Evolutionary conservation across 805 yeast species (phyloP).

Genomic region (Nakazawaea ernobii): DNA sequence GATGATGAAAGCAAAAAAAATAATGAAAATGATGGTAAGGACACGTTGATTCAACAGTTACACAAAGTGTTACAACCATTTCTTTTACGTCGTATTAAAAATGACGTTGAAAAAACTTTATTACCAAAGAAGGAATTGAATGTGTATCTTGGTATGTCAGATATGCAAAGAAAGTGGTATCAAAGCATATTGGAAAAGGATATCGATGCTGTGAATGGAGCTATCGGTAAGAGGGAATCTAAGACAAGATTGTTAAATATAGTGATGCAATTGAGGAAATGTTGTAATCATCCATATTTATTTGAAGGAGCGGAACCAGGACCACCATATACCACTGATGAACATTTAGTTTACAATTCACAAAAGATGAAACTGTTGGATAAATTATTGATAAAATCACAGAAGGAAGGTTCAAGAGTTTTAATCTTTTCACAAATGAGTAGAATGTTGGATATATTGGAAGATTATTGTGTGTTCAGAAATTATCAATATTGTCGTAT

Average conservation of each 20-base stretch:
- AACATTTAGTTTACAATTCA: slow-evolving; percentile 69
- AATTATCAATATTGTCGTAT: slow-evolving; percentile 70
- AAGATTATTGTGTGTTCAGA: slow-evolving; percentile 71
- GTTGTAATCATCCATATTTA: slow-evolving; percentile 80
- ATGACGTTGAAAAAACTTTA: slow-evolving; percentile 76
- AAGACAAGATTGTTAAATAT: slow-evolving; percentile 73
- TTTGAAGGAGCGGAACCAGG: slow-evolving; percentile 91
- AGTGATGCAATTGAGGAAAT: slow-evolving; percentile 80
- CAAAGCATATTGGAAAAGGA: slow-evolving; percentile 73
- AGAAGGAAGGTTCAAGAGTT: slow-evolving; percentile 69
- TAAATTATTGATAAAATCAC: slow-evolving; percentile 53
- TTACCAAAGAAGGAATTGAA: slow-evolving; percentile 72
- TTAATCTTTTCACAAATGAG: slow-evolving; percentile 82
- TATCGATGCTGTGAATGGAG: slow-evolving; percentile 82
- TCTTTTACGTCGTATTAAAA: slow-evolving; percentile 66
- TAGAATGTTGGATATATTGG: slow-evolving; percentile 72
- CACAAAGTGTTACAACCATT: slow-evolving; percentile 77
- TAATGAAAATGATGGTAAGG: slow-evolving; percentile 27
- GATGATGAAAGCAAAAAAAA: no score
- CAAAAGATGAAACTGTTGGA: slow-evolving; percentile 71
- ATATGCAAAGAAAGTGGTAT: slow-evolving; percentile 78
- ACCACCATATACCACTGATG: slow-evolving; percentile 83
- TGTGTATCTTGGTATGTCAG: slow-evolving; percentile 67
- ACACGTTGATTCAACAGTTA: slow-evolving; percentile 55
- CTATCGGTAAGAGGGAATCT: slow-evolving; percentile 66